Evolutionary conservation across 192 early-diverging fungal species (phyloP).

Genomic region (Phycomyces nitens): DNA sequence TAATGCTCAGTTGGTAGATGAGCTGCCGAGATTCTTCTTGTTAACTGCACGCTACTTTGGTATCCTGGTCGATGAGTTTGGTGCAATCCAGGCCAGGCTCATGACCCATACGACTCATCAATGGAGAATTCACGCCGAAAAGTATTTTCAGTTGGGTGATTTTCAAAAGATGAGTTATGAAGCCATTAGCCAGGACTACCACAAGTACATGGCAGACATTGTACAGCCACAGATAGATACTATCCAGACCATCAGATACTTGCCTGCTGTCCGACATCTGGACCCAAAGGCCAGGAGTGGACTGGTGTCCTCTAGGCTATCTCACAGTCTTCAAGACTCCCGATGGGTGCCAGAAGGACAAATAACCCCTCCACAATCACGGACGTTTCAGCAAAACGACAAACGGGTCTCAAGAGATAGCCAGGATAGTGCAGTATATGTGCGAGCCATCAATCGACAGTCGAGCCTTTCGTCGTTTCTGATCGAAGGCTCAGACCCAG

Average conservation of each 20-base stretch:
- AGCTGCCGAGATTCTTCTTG: slow-evolving; percentile 62
- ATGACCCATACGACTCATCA: slow-evolving; percentile 44
- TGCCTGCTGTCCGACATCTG: too few species aligned
- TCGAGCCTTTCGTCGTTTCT: background rate
- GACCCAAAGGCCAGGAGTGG: too few species aligned
- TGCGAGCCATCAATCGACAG: background rate
- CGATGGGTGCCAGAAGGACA: too few species aligned
- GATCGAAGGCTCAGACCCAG: background rate
- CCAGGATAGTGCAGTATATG: background rate
- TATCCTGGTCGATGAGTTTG: slow-evolving; percentile 52
- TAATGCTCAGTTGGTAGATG: slow-evolving; percentile 69
- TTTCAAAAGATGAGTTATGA: background rate
- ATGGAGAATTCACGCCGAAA: slow-evolving; percentile 14
- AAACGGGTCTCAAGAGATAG: background rate
- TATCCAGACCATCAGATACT: too few species aligned
- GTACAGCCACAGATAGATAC: background rate
- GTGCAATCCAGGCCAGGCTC: slow-evolving; percentile 49
- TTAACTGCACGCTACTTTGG: slow-evolving; percentile 61
- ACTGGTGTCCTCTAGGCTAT: too few species aligned
- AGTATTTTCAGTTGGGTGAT: background rate
- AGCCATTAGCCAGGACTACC: background rate
- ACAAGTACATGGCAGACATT: slow-evolving; percentile 3
- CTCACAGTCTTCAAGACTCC: too few species aligned
- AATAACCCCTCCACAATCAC: background rate
- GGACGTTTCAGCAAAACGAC: background rate